A percentile compares a stretch with the other conserved stretches of the same genome.
phyloP scores from a whole-genome alignment of 208 protist species.

The Leishmania gerbilli region DNA sequence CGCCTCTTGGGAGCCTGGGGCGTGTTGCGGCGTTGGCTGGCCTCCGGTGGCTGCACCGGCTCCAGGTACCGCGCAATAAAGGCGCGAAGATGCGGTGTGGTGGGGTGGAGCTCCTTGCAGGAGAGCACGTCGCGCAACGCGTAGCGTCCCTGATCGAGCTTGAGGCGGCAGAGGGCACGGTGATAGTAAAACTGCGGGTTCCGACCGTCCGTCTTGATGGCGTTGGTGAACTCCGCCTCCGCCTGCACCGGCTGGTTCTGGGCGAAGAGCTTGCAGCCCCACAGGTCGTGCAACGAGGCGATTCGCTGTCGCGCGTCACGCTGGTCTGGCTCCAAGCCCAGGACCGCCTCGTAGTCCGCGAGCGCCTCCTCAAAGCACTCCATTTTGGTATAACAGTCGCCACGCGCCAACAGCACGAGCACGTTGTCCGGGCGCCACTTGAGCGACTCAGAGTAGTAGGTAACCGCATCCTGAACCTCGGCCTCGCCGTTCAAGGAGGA shows the following conservation, averaged over 20 bases:
- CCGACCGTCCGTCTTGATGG: constrained; percentile 66
- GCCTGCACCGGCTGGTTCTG: constrained; percentile 56
- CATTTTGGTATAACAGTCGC: constrained; percentile 86
- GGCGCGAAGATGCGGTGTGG: constrained; percentile 61
- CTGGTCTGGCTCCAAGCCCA: constrained; percentile 61
- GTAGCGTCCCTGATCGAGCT: constrained; percentile 75
- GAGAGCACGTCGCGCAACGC: constrained; percentile 87
- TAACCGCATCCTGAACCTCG: constrained; percentile 63
- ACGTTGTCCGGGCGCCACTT: constrained; percentile 86
- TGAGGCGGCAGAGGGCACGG: constrained; percentile 78
- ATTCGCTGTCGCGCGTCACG: constrained; percentile 57
- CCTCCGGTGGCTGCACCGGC: constrained; percentile 4
- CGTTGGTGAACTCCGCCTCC: constrained; percentile 84
- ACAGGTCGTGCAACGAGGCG: constrained; percentile 83
- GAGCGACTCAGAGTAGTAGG: constrained; percentile 89
- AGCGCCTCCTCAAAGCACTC: constrained; percentile 79
- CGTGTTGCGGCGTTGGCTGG: background rate
- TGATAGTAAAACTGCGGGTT: constrained; percentile 88
- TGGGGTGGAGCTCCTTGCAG: constrained; percentile 68
- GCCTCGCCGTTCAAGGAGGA: constrained; percentile 47
- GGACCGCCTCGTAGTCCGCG: constrained; percentile 66
- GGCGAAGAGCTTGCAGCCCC: constrained; percentile 70
- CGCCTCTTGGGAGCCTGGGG: background rate
- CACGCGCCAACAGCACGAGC: constrained; percentile 80
- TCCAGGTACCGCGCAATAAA: constrained; percentile 82